Evolutionary conservation across 2,329 filamentous ascomycete genomes (phyloP).

Genomic region (Paradendryphiella salina): DNA sequence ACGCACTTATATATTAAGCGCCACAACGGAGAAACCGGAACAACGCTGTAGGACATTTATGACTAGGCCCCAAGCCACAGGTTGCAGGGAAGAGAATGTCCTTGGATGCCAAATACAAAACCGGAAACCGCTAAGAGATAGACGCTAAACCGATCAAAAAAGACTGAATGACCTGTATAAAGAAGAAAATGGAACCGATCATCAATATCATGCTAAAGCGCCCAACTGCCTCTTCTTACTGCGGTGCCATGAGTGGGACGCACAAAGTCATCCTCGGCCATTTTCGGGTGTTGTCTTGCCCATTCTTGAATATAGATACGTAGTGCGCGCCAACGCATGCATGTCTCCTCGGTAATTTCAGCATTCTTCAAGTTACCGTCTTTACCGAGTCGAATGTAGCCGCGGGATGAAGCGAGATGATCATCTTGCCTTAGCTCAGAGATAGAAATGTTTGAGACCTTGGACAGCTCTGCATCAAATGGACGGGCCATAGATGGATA

Average conservation of each 20-base stretch:
- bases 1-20: neutral
- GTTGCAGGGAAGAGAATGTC: neutral
- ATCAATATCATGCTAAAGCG: conserved; percentile 27
- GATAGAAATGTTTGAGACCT: conserved; percentile 72
- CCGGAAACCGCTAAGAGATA: conserved; percentile 19
- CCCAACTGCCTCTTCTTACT: conserved; percentile 56
- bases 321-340: conserved; percentile 81
- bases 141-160: neutral
- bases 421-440: conserved; percentile 74
- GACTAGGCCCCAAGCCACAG: neutral
- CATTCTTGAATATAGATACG: conserved; percentile 84
- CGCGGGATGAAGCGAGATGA: conserved; percentile 63
- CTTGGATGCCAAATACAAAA: neutral
- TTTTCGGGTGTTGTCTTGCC: conserved; percentile 81
- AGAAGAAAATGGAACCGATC: conserved; percentile 6
- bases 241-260: conserved; percentile 47
- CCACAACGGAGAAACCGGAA: neutral
- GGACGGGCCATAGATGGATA: conserved; percentile 82
- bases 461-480: conserved; percentile 83
- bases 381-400: conserved; percentile 67
- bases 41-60: conserved; percentile 5
- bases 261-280: conserved; percentile 48
- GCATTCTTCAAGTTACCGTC: conserved; percentile 55
- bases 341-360: conserved; percentile 56
- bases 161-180: too few species aligned